These are phyloP conservation scores for Nannochloropsis oceanica DNA, from an alignment of 108 stramenopile species.

Conservation along the genomic window DNA sequence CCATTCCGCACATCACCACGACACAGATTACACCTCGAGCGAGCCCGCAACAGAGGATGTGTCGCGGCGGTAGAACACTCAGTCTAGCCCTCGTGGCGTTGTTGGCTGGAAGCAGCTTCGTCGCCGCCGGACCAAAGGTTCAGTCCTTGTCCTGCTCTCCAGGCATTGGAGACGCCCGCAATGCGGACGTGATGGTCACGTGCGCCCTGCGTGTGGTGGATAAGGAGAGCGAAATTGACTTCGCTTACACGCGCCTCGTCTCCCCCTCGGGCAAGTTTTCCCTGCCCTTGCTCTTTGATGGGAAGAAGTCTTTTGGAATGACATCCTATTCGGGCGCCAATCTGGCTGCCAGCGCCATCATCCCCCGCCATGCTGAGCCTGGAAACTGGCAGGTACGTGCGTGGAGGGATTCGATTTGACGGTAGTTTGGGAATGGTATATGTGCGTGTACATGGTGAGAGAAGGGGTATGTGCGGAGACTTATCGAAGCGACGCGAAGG, in stretches of 20 bases:
- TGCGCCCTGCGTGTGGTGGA: not conserved
- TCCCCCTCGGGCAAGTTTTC: not conserved
- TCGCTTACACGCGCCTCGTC: not conserved
- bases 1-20: no score
- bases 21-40: no score
- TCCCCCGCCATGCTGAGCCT: not conserved
- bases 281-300: not conserved
- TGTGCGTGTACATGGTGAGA: no score
- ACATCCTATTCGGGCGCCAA: not conserved
- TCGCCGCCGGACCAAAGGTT: not conserved
- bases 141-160: not conserved
- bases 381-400: not conserved
- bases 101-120: not conserved
- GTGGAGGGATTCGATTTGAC: not conserved
- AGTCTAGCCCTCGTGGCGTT: not conserved
- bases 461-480: no score
- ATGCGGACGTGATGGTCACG: not conserved
- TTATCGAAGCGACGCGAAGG: no score
- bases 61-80: not conserved
- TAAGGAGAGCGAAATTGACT: not conserved
- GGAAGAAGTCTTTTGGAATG: not conserved
- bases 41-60: not conserved
- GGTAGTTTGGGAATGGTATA: no score
- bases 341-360: not conserved
- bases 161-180: not conserved